Evolutionary conservation across 345 rosid species (phyloP).

Genomic region (Alliaria petiolata): DNA sequence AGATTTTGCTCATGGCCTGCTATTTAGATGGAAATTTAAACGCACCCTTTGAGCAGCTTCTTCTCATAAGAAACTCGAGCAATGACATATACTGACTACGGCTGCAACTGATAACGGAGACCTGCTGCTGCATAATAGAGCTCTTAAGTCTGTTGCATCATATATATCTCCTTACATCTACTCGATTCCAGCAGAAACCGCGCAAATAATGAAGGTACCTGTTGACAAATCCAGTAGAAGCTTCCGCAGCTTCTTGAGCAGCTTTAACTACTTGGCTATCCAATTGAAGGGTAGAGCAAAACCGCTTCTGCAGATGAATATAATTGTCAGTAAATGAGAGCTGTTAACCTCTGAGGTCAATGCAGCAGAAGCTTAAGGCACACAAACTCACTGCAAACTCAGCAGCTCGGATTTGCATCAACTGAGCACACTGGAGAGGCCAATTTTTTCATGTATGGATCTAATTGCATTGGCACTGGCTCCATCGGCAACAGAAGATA

Average conservation of each 20-base stretch:
- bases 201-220: background rate
- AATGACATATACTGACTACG: background rate
- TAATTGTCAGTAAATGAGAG: background rate
- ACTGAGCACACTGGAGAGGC: background rate
- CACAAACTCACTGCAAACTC: constrained; percentile 65
- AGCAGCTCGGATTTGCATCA: constrained; percentile 35
- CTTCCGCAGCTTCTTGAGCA: constrained; percentile 83
- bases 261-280: constrained; percentile 67
- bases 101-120: constrained; percentile 3
- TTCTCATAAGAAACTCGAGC: background rate
- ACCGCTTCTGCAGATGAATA: constrained; percentile 53
- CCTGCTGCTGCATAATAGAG: background rate
- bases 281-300: constrained; percentile 73
- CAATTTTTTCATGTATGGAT: background rate
- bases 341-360: background rate
- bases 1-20: background rate
- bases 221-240: too few species aligned
- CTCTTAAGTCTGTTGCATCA: background rate
- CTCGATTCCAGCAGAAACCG: background rate
- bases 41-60: background rate
- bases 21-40: background rate
- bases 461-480: background rate
- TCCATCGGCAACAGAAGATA: background rate
- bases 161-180: background rate
- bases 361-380: background rate